Evolutionary conservation across 495 filamentous ascomycete species (phyloP).

Genomic region (Parmelia sp.): DNA sequence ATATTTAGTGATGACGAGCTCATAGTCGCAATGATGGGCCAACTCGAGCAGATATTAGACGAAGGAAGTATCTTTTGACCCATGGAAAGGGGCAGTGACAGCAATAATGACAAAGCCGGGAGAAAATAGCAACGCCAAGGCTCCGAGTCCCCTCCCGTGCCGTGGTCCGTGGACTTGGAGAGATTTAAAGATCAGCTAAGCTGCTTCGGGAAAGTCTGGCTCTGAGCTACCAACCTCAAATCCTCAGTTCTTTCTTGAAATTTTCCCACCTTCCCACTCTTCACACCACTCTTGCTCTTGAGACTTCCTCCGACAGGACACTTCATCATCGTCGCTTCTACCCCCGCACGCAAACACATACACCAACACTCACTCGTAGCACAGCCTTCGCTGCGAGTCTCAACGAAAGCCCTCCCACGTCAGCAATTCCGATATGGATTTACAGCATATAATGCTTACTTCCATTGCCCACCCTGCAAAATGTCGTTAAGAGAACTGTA

Average conservation of each 20-base stretch:
- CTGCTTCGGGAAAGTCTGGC: background rate
- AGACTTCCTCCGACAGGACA: background rate
- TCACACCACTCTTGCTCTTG: background rate
- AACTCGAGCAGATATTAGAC: too few species aligned
- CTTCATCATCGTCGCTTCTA: background rate
- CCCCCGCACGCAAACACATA: background rate
- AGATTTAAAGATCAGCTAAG: background rate
- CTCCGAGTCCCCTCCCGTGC: background rate
- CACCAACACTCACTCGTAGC: background rate
- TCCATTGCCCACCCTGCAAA: background rate
- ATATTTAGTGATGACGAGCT: background rate
- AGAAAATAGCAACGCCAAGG: background rate
- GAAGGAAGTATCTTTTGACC: too few species aligned
- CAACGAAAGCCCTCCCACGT: background rate
- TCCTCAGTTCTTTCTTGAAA: background rate
- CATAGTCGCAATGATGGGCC: too few species aligned
- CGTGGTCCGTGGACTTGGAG: background rate
- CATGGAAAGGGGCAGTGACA: too few species aligned
- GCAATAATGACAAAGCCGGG: too few species aligned
- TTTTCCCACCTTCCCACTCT: background rate
- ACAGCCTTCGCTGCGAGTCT: background rate
- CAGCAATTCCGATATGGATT: constrained; percentile 2
- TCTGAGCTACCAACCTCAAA: background rate
- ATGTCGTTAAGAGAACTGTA: constrained; percentile 7
- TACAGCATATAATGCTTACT: constrained; percentile 9